Evolutionary conservation across 2,329 filamentous ascomycete genomes (phyloP).

Genomic region (Beauveria caledonica): DNA sequence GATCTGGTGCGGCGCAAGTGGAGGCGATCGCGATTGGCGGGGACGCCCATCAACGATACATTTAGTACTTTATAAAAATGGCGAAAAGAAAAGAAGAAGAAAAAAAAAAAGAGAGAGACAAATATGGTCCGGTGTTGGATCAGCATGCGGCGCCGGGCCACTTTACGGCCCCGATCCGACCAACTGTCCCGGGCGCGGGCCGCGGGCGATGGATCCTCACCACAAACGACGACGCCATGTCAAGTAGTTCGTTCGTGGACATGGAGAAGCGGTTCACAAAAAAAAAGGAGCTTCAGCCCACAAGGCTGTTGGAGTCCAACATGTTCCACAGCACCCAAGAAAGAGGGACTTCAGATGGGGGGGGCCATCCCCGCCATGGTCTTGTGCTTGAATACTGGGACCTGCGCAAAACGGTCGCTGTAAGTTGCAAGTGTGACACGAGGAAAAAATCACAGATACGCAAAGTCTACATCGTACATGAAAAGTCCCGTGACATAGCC

Average conservation of each 20-base stretch:
- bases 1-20: no score
- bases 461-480: no score
- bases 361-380: not conserved
- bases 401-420: not conserved
- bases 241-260: not conserved
- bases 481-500: not conserved
- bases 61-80: no score
- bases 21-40: no score
- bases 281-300: slow-evolving; percentile 2
- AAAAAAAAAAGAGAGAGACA: no score
- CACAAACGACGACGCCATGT: not conserved
- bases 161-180: not conserved
- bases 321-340: slow-evolving; percentile 1
- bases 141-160: not conserved
- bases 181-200: not conserved
- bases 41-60: no score
- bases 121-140: no score
- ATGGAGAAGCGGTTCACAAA: not conserved
- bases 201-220: not conserved
- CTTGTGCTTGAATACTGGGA: slow-evolving; percentile 3
- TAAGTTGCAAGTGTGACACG: not conserved
- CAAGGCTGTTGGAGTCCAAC: slow-evolving; percentile 7
- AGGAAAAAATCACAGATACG: no score
- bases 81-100: no score
- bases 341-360: not conserved